Evolutionary conservation across 2,329 filamentous ascomycete genomes (phyloP), one percentile per base, ranked within the genome.

Genomic region (Aaosphaeria pasadenensis): DNA sequence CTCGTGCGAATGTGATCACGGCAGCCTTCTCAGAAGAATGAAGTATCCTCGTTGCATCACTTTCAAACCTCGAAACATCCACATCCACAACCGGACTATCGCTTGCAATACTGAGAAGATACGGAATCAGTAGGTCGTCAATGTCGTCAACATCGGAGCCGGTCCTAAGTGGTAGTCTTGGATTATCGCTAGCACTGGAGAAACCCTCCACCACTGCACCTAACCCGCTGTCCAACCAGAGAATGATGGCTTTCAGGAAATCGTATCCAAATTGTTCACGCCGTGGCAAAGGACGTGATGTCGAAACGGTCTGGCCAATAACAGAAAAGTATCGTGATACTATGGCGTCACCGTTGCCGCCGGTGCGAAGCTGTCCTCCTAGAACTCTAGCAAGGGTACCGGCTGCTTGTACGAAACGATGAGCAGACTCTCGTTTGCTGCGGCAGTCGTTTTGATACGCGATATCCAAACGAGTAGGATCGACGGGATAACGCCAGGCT

Each of bases 181-280:
- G 54, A 48, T 65, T 67, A 30, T 74, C 71, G 30, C 69, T 64
- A 29, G 72, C 68, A 44, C 74, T 70, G 38, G 77, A 79, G 62
- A 86, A 86, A 0, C 79, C 81, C 49, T 78, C 72, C 2, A 85
- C 62, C 7, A 86, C 63, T 30, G 74, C 74, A 6, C 75, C 71
- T 11, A 80, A 69, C 7, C 83, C 83, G 32, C 80, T 82, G 46
- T 83, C 79, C 2, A 86, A 67, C 80, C 82, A 86, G 1, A 85
- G 70, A 2, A 84, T 59, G 39, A 86, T 83, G 1, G 83, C 81
- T 60, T 82, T 84, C 29, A 86, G 56, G 55, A 86, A 86, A 54
- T 86, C 83, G 55, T 84, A 85, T n/a, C 75, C 75, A 59, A 86
- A 86, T 11, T 77, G 76, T 40, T 81, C 74, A 17, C 73, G 68